phyloP scores from a whole-genome alignment of 2,329 filamentous ascomycete species.

The Purpureocillium lavendulum region DNA sequence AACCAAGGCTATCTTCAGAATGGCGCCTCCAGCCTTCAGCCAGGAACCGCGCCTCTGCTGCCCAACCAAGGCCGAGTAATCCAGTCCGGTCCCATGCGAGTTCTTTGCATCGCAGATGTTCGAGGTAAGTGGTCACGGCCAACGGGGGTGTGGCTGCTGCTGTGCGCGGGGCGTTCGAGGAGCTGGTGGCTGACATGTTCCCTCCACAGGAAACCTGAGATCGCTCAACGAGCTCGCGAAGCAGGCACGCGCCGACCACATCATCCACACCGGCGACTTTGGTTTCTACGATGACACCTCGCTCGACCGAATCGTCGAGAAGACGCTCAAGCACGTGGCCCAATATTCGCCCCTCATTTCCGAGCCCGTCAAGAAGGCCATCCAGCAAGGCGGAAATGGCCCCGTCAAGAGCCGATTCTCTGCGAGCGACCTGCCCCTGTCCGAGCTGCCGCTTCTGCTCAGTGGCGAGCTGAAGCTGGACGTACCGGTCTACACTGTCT shows the following conservation, averaged over 20 bases:
- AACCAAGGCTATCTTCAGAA: slow-evolving; percentile 54
- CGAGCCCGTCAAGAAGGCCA: slow-evolving; percentile 64
- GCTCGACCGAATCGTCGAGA: slow-evolving; percentile 93
- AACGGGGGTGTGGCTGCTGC: not conserved
- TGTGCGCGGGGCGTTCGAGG: not conserved
- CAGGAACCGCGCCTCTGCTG: slow-evolving; percentile 55
- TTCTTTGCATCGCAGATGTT: slow-evolving; percentile 65
- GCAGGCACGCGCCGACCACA: slow-evolving; percentile 90
- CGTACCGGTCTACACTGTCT: slow-evolving; percentile 95
- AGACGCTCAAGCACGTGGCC: slow-evolving; percentile 96
- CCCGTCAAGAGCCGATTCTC: slow-evolving; percentile 81
- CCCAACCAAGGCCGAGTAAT: slow-evolving; percentile 61
- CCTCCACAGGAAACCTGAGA: slow-evolving; percentile 70
- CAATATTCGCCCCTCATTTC: slow-evolving; percentile 94
- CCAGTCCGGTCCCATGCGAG: slow-evolving; percentile 56
- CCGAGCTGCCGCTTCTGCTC: slow-evolving; percentile 83
- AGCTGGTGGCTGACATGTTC: slow-evolving; percentile 8
- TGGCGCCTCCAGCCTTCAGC: slow-evolving; percentile 45
- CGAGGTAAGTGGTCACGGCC: slow-evolving; percentile 43
- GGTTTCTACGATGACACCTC: slow-evolving; percentile 98
- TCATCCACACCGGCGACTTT: slow-evolving; percentile 98
- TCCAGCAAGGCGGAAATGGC: slow-evolving; percentile 57
- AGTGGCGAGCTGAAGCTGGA: slow-evolving; percentile 85
- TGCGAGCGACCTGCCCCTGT: slow-evolving; percentile 77
- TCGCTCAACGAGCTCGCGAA: slow-evolving; percentile 95